Evolutionary conservation across 305 asterid genomes (phyloP), one percentile per base, ranked within the genome.

Genomic region (Rubia peregrina): DNA sequence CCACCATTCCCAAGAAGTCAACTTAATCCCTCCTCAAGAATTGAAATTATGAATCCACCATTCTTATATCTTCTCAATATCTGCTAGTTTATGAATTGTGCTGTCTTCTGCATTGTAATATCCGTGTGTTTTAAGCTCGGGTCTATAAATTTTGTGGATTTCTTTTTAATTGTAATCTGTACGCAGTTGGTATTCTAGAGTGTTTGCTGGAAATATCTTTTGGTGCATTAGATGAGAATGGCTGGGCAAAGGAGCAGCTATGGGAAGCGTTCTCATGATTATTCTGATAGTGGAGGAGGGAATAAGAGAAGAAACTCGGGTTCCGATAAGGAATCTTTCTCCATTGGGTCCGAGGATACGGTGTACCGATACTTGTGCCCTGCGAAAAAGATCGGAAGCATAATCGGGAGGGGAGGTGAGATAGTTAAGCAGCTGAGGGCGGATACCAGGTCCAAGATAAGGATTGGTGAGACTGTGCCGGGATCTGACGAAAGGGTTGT

Each of bases 361-460:
- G 98, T 89, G 36, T 91, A 88, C 72, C 91, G 93, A 42, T 93
- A 89, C 82, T 76, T 93, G 71, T 90, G 96, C 77, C 87, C 91
- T n/a, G 91, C 85, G 63, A 91, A 85, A 85, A 89, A 91, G 75
- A 89, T 94, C 55, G 97, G 97, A 49, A 94, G 97, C 67, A 91
- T 94, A 53, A 94, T 94, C 8, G 95, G 98, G 75, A 85, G 91
- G 86, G 99, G 98, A 46, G 97, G 98, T 49, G 99, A 94, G 75
- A 94, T 91, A 75, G 90, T 88, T 81, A 94, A 94, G 83, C 99
- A 89, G 80, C 83, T 91, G 60, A 89, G 98, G 83, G 77, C 71
- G 17, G 97, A 94, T 67, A 94, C 98, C 48, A 91, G 84, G 72
- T 80, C 99, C 0, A 94, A 91, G 83, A 91, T 94, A 72, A 88